Evolutionary conservation across 1,139 yeast genomes (phyloP).

Genomic region (Candida sanyaensis): DNA sequence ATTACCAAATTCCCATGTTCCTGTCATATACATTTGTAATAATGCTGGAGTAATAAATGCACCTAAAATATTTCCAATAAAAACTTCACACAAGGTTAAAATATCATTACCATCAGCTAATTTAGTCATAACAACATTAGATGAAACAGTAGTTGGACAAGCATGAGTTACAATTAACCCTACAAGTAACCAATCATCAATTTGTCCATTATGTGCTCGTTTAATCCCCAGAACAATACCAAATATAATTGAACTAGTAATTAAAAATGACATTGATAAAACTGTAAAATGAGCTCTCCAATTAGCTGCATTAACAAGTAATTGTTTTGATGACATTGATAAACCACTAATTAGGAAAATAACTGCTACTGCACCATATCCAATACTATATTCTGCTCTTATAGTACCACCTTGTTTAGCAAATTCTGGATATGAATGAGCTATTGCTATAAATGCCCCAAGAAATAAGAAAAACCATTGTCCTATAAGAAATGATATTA

Average conservation of each 20-base stretch:
- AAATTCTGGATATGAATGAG: constrained; percentile 76
- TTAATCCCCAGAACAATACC: constrained; percentile 73
- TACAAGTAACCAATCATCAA: constrained; percentile 72
- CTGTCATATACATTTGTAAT: constrained; percentile 64
- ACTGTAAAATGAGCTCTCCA: constrained; percentile 86
- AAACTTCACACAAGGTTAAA: constrained; percentile 79
- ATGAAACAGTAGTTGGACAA: constrained; percentile 89
- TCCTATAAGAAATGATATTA: constrained; percentile 29
- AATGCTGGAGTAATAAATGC: constrained; percentile 87
- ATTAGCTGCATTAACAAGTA: constrained; percentile 60
- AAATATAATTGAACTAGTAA: constrained; percentile 73
- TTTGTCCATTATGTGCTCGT: constrained; percentile 54
- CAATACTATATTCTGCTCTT: constrained; percentile 70
- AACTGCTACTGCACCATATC: constrained; percentile 84
- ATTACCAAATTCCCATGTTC: constrained; percentile 77
- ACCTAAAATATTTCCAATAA: constrained; percentile 80
- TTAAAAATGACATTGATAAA: constrained; percentile 64
- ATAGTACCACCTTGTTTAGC: constrained; percentile 84
- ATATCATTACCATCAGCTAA: constrained; percentile 80
- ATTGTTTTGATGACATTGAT: constrained; percentile 65
- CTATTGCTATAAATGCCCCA: constrained; percentile 72
- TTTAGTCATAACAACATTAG: constrained; percentile 90
- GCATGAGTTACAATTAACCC: constrained; percentile 83
- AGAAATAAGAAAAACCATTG: constrained; percentile 77
- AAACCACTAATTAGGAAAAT: constrained; percentile 81